Conservation (phyloP, 2,329 filamentous ascomycete genomes). For the Neonectria magnoliae region DNA sequence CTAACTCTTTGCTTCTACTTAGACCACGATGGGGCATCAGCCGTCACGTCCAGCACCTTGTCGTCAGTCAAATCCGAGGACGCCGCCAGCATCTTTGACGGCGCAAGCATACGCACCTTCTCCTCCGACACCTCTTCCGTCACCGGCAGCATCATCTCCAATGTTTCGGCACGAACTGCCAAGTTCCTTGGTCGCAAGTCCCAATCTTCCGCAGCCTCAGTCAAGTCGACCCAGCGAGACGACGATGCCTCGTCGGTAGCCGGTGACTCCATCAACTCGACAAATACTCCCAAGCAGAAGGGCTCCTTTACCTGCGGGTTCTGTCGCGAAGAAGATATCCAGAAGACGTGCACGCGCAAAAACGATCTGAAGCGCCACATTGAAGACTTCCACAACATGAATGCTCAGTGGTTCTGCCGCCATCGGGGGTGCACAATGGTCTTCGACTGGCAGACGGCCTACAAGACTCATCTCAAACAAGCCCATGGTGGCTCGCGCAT, state of each 20-base stretch:
- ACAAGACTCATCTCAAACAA: conserved; percentile 58
- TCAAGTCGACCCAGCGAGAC: conserved; percentile 32
- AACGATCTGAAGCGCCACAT: conserved; percentile 61
- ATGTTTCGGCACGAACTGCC: conserved; percentile 50
- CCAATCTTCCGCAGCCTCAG: conserved; percentile 36
- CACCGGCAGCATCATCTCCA: conserved; percentile 53
- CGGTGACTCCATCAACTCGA: conserved; percentile 36
- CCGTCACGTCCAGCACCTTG: conserved; percentile 48
- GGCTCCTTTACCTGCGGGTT: conserved; percentile 53
- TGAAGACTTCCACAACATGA: conserved; percentile 58
- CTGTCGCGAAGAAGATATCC: conserved; percentile 54
- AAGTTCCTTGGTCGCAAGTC: conserved; percentile 47
- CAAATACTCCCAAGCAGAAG: conserved; percentile 49
- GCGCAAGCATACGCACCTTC: conserved; percentile 49
- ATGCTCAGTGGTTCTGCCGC: conserved; percentile 58
- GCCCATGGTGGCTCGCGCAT: conserved; percentile 55
- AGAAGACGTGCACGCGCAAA: conserved; percentile 57
- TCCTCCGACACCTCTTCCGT: conserved; percentile 54
- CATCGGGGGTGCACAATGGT: conserved; percentile 55
- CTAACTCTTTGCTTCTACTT: conserved; percentile 17
- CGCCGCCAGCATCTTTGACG: conserved; percentile 50
- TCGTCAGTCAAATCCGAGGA: conserved; percentile 50
- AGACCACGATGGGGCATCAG: conserved; percentile 48
- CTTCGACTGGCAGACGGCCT: conserved; percentile 60
- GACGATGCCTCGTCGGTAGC: conserved; percentile 38